Conservation (phyloP, 495 filamentous ascomycete species). For the Aspergillus indologenus region DNA sequence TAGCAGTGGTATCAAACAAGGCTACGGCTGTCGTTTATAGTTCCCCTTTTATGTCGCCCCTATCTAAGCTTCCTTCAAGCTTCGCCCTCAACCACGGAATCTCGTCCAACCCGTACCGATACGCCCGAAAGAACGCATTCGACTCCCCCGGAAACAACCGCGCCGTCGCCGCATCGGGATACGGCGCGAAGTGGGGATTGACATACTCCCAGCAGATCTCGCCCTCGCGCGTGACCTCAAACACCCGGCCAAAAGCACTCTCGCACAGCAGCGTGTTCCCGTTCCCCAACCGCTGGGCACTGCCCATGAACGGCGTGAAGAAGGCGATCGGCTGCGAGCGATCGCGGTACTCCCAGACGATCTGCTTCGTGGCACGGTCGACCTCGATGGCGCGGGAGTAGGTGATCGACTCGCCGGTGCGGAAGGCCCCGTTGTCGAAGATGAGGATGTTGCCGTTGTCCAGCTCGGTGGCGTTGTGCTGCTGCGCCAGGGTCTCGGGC, state of each 20-base stretch:
- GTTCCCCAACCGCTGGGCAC: slow-evolving; percentile 36
- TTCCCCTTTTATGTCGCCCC: background rate
- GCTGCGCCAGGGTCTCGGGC: slow-evolving; percentile 40
- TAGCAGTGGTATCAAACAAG: too few relatives aligned
- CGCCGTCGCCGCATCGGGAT: slow-evolving; percentile 25
- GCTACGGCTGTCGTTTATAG: background rate
- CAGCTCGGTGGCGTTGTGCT: slow-evolving; percentile 44
- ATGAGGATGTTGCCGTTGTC: slow-evolving; percentile 41
- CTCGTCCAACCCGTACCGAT: slow-evolving; percentile 32
- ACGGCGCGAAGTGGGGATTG: slow-evolving; percentile 30
- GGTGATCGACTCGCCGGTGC: slow-evolving; percentile 35
- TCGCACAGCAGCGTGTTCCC: slow-evolving; percentile 46
- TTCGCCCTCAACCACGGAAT: slow-evolving; percentile 27
- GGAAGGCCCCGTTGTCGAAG: slow-evolving; percentile 47
- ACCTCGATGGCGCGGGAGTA: slow-evolving; percentile 43
- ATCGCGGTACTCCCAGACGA: slow-evolving; percentile 47
- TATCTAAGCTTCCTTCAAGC: background rate
- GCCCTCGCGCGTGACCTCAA: slow-evolving; percentile 34
- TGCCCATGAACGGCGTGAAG: slow-evolving; percentile 52
- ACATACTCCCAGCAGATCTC: slow-evolving; percentile 37
- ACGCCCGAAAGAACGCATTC: slow-evolving; percentile 39
- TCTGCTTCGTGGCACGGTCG: slow-evolving; percentile 25
- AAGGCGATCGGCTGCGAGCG: slow-evolving; percentile 40
- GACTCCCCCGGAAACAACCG: slow-evolving; percentile 30
- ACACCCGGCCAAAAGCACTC: slow-evolving; percentile 32